Evolutionary conservation across 768 basidiomycete genomes (phyloP).

Genomic region (Russula ochroleuca): DNA sequence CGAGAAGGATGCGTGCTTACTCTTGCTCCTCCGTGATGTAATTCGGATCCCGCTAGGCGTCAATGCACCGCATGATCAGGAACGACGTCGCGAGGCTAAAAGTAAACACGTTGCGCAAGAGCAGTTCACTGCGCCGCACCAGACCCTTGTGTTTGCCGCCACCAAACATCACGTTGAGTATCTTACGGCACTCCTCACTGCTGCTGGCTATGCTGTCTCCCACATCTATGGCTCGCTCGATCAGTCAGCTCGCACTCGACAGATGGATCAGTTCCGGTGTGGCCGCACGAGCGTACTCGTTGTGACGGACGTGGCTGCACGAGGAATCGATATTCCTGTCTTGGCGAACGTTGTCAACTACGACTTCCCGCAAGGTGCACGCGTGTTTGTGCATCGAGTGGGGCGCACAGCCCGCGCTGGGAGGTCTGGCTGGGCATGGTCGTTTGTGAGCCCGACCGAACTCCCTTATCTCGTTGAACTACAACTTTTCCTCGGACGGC

Average conservation of each 20-base stretch:
- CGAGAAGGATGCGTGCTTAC: conserved; percentile 91
- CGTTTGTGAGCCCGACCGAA: conserved; percentile 80
- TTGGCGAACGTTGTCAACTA: conserved; percentile 97
- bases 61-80: conserved; percentile 33
- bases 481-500: conserved; percentile 85
- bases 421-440: conserved; percentile 94
- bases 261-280: conserved; percentile 87
- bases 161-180: conserved; percentile 99
- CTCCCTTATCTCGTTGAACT: conserved; percentile 89
- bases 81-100: conserved; percentile 37
- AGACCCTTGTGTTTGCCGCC: conserved; percentile 91
- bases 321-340: conserved; percentile 96
- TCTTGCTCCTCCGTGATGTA: conserved; percentile 80
- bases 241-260: conserved; percentile 80
- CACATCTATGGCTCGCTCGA: conserved; percentile 96
- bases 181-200: conserved; percentile 66
- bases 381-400: conserved; percentile 94
- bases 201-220: conserved; percentile 84
- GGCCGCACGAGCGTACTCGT: conserved; percentile 80
- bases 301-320: conserved; percentile 96
- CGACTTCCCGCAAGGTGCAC: conserved; percentile 91
- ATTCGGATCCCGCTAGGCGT: conserved; percentile 70
- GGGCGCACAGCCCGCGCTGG: conserved; percentile 96
- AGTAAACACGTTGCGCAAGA: conserved; percentile 47
- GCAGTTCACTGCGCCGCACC: conserved; percentile 67